phyloP scores from a whole-genome alignment of 2,329 filamentous ascomycete species.

The Exophiala lecanii-corni region DNA sequence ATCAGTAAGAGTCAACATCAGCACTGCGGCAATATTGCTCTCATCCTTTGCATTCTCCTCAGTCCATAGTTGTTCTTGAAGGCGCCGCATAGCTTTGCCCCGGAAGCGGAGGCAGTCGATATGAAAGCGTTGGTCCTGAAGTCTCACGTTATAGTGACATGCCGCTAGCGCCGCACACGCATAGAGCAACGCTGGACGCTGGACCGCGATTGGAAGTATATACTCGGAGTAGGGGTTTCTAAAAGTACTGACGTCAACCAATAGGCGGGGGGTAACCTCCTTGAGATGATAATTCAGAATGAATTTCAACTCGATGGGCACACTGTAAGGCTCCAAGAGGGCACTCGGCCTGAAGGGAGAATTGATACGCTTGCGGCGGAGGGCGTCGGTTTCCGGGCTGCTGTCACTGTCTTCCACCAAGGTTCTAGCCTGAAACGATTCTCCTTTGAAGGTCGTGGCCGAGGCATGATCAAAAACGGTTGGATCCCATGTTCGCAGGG shows the following conservation, averaged over 20 bases:
- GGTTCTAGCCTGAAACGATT: not conserved
- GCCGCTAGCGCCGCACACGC: constrained; percentile 10
- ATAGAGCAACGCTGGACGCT: constrained; percentile 9
- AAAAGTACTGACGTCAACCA: constrained; percentile 1
- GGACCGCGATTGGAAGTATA: constrained; percentile 8
- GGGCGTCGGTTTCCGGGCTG: not conserved
- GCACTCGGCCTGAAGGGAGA: not conserved
- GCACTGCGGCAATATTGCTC: constrained; percentile 6
- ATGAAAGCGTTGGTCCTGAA: constrained; percentile 2
- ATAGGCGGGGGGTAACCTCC: constrained; percentile 8
- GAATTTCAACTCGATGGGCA: constrained; percentile 7
- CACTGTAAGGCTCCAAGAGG: constrained; percentile 4
- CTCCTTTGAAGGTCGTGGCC: not conserved
- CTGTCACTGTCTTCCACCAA: not conserved
- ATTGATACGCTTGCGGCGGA: not conserved
- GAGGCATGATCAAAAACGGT: not conserved
- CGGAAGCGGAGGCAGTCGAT: constrained; percentile 5
- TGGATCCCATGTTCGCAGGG: not conserved
- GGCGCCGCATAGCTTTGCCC: constrained; percentile 8
- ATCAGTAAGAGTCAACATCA: constrained; percentile 11
- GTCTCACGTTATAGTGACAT: constrained; percentile 4
- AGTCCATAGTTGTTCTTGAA: constrained; percentile 12
- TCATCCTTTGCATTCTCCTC: constrained; percentile 7
- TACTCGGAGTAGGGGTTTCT: constrained; percentile 10
- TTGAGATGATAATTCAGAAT: constrained; percentile 9